Conservation (phyloP, 345 rosid genomes). For the Noccaea caerulescens region DNA sequence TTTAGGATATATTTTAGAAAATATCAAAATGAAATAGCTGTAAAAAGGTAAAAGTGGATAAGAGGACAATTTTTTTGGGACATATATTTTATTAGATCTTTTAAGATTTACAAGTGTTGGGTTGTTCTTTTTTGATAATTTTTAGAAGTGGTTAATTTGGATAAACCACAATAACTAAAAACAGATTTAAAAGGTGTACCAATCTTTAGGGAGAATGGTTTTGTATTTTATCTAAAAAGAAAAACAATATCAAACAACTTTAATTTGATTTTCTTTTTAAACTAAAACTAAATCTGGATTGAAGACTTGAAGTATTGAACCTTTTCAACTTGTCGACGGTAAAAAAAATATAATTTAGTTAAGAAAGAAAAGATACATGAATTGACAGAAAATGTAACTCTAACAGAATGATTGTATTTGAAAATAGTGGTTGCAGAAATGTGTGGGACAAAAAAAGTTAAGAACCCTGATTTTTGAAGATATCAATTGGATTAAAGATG, state of each 20-base stretch:
- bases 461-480: conserved; percentile 1
- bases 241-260: background rate
- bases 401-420: background rate
- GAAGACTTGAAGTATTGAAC: too few relatives aligned
- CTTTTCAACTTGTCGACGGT: too few relatives aligned
- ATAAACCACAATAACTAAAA: background rate
- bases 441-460: background rate
- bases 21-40: background rate
- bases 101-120: conserved; percentile 18
- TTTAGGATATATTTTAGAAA: too few relatives aligned
- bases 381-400: too few relatives aligned
- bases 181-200: background rate
- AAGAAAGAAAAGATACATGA: too few relatives aligned
- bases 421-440: conserved; percentile 1
- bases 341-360: too few relatives aligned
- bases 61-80: background rate
- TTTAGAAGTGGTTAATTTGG: background rate
- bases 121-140: background rate
- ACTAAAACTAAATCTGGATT: too few relatives aligned
- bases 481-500: background rate
- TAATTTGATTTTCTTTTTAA: background rate
- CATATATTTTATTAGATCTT: background rate
- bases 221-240: background rate
- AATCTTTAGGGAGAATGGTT: background rate
- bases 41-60: background rate